Base-by-base conservation (phyloP, 345 rosid species). In the Euphorbia tirucalli region DNA sequence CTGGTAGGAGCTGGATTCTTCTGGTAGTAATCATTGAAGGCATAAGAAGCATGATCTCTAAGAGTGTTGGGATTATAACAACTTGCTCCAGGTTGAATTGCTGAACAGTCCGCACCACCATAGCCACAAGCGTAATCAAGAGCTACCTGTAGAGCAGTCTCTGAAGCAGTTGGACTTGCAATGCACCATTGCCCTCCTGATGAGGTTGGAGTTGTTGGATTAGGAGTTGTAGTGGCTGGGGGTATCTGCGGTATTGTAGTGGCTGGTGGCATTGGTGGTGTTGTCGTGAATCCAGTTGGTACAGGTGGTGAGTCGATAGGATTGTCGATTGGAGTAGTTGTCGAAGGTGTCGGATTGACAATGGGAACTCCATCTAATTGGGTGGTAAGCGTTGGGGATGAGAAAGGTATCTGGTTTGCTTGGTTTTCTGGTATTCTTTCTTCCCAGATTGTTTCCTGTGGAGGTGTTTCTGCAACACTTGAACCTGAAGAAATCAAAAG, bases 121-220 rank as follows among this genome's bases (percentile, higher is more conserved):
- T 86, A 92, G 46, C 99, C 98, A 35, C 99, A 95, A 31, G 98
- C 98, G 21, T 92, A 95, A 80, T 95, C 99, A 60, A 95, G 82
- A 66, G 99, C 98, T 50, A 95, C 99, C 74, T 95, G 99, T 61
- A 92, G 78, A 58, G 96, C 86, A 48, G 98, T 95, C 48, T 82
- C 70, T 0, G 98, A 88, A 66, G 99, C 90, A 61, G 77, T 70
- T 52, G 93, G 85, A 56, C 81, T 95, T 5, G 97, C 93, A 67
- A 90, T 77, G 32, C 99, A 95, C 96, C 94, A 95, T 62, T 76
- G 58, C 11, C 97, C 93, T 1, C 90, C 83, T 39, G 77, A 75
- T 75, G 87, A 52, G 14, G 82, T 63, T 0, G 89, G 81, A 73
- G 79, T 54, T 30, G 83, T 63, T 16, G 78, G 52, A 46, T 46